Percentiles rank a stretch among this genome's conserved stretches.
Evolutionary conservation across 108 stramenopile genomes (phyloP).

Genomic region (Cylindrotheca fusiformis): DNA sequence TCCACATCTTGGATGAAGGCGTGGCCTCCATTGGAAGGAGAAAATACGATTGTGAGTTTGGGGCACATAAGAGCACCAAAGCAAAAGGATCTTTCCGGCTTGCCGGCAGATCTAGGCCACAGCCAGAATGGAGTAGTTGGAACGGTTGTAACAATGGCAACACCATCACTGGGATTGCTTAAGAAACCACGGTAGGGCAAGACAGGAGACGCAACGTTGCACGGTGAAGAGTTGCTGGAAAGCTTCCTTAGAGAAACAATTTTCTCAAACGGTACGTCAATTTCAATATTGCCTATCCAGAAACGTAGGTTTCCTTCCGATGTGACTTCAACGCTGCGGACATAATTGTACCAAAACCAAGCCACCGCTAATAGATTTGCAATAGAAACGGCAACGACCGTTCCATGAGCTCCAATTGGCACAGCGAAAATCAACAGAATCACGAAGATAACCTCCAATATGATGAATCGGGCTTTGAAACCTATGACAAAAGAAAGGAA

Average conservation of each 20-base stretch:
- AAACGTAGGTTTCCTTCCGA: conserved; percentile 78
- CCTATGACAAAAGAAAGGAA: conserved; percentile 31
- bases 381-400: conserved; percentile 73
- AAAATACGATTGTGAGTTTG: conserved; percentile 76
- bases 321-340: conserved; percentile 82
- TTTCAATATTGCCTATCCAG: conserved; percentile 89
- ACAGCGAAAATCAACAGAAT: conserved; percentile 65
- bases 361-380: conserved; percentile 77
- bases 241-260: conserved; percentile 63
- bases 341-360: conserved; percentile 91
- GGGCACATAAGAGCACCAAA: conserved; percentile 74
- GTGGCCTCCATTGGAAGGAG: conserved; percentile 69
- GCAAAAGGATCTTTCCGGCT: conserved; percentile 68
- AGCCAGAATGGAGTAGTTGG: conserved; percentile 82
- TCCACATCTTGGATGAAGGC: conserved; percentile 83
- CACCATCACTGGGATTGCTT: conserved; percentile 69
- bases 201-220: conserved; percentile 36
- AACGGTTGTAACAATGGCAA: conserved; percentile 79
- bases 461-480: conserved; percentile 74
- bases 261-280: conserved; percentile 85
- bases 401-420: conserved; percentile 82
- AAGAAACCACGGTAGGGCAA: conserved; percentile 76
- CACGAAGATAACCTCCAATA: conserved; percentile 70
- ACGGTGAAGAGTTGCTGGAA: conserved; percentile 19
- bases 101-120: conserved; percentile 85